These are phyloP conservation scores for Nakaseomyces sp. DNA, from an alignment of 1,139 yeast genomes.

Conservation along the genomic window DNA sequence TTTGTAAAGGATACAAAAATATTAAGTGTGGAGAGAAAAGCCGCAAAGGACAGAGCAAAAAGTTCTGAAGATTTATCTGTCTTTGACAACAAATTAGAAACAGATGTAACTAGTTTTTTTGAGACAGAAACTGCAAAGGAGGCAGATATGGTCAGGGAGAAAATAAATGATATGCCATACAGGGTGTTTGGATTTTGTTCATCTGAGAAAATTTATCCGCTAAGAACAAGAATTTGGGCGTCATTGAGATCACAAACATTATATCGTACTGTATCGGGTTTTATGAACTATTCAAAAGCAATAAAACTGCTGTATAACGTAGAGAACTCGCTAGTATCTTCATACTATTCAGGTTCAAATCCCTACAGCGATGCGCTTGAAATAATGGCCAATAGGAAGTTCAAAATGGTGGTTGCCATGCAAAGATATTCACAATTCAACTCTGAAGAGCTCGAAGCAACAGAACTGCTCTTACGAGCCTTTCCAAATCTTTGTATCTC, in stretches of 20 bases:
- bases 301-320: slow-evolving; percentile 55
- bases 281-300: slow-evolving; percentile 61
- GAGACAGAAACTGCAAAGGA: slow-evolving; percentile 14
- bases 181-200: slow-evolving; percentile 64
- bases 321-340: slow-evolving; percentile 45
- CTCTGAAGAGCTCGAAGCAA: slow-evolving; percentile 45
- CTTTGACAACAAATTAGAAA: not conserved
- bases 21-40: slow-evolving; percentile 17
- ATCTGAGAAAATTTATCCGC: slow-evolving; percentile 49
- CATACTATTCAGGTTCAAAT: not conserved
- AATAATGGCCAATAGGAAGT: slow-evolving; percentile 53
- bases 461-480: slow-evolving; percentile 46
- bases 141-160: slow-evolving; percentile 33
- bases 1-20: slow-evolving; percentile 60
- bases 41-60: slow-evolving; percentile 6
- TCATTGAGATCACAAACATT: slow-evolving; percentile 71
- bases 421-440: slow-evolving; percentile 51
- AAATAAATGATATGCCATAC: slow-evolving; percentile 53
- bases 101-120: not conserved
- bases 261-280: slow-evolving; percentile 70
- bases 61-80: not conserved
- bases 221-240: slow-evolving; percentile 76
- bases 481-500: slow-evolving; percentile 57
- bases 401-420: slow-evolving; percentile 60
- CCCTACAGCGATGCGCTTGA: slow-evolving; percentile 36